A percentile compares a stretch with the other conserved stretches of the same genome.
Evolutionary conservation across 2,329 filamentous ascomycete species (phyloP).

Genomic region (Huntiella bhutanensis): DNA sequence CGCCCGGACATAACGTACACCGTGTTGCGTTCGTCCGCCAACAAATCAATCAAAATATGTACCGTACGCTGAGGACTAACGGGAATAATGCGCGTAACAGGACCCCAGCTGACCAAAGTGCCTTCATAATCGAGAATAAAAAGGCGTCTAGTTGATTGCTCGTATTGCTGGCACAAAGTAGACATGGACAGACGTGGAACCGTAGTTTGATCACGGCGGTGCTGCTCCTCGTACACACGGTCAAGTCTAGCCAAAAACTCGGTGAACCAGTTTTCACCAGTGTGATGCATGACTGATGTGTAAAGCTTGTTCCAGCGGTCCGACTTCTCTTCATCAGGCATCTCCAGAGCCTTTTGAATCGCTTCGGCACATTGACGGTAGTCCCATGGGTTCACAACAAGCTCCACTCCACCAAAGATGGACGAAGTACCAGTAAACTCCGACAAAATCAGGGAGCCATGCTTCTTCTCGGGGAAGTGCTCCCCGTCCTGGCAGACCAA

Average conservation of each 20-base stretch:
- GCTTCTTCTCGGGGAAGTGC: conserved; percentile 49
- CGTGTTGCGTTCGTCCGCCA: conserved; percentile 61
- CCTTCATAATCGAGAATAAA: conserved; percentile 92
- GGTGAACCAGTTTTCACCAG: conserved; percentile 72
- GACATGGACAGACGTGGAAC: conserved; percentile 66
- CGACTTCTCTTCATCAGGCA: conserved; percentile 55
- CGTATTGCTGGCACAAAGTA: conserved; percentile 46
- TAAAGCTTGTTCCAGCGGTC: conserved; percentile 57
- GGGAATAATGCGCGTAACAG: conserved; percentile 65
- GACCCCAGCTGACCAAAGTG: conserved; percentile 73
- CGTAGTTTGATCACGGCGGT: conserved; percentile 64
- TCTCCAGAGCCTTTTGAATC: conserved; percentile 66
- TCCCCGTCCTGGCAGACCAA: conserved; percentile 81
- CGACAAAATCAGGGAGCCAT: conserved; percentile 77
- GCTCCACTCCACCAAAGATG: conserved; percentile 60
- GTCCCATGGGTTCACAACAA: conserved; percentile 90
- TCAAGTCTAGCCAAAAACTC: conserved; percentile 53
- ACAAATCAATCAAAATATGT: conserved; percentile 62
- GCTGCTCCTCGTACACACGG: conserved; percentile 65
- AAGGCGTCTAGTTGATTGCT: conserved; percentile 45
- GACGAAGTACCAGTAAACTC: conserved; percentile 89
- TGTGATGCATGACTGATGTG: conserved; percentile 57
- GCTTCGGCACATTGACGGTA: conserved; percentile 75
- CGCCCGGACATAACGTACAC: conserved; percentile 91
- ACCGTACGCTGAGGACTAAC: conserved; percentile 70